Evolutionary conservation across 1,139 yeast genomes (phyloP), one percentile per base, ranked within the genome.

Genomic region (Zhuliangozyma parablackwelliae): DNA sequence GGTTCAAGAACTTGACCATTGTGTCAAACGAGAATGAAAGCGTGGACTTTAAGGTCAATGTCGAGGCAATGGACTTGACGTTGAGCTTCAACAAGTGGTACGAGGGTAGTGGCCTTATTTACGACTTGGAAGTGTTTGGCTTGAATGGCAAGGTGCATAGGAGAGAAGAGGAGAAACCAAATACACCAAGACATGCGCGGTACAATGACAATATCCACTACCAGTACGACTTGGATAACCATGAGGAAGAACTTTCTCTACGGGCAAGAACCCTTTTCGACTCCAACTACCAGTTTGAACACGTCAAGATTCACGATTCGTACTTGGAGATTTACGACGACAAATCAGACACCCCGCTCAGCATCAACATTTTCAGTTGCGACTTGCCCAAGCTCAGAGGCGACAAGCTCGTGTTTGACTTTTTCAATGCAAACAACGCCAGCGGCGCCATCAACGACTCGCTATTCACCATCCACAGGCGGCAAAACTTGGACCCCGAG

Each of bases 371-470:
- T 2, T 83, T 81, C 57, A 80, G 78, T 48, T 72, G 88, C 54
- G 84, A 80, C 38, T 54, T 83, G 40, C 81, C 84, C 6, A 73
- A 69, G 43, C 54, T 84, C 29, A 65, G 87, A 32, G 73, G 81
- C 12, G 69, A 74, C 39, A 71, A 83, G 61, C 51, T 80, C 29
- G 61, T 81, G 36, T 61, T 80, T 39, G 92, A 83, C 56, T 71
- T 83, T 40, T 74, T 84, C 60, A 80, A 80, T 53, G 86, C 89
- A 11, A 71, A 71, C 41, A 78, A 81, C 37, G 80, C 82, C 24
- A 78, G 83, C 12, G 94, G 94, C 1, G 77, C 89, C 1, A 68
- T 83, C 10, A 82, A 83, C 50, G 82, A 82, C 41, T 78, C 92
- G 0, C 66, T 84, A 63, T 83, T 83, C 59, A 82, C 88, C 2